Evolutionary conservation across 352 stramenopile species (phyloP), one percentile per base, ranked within the genome.

Genomic region (Globisporangium yorkense): DNA sequence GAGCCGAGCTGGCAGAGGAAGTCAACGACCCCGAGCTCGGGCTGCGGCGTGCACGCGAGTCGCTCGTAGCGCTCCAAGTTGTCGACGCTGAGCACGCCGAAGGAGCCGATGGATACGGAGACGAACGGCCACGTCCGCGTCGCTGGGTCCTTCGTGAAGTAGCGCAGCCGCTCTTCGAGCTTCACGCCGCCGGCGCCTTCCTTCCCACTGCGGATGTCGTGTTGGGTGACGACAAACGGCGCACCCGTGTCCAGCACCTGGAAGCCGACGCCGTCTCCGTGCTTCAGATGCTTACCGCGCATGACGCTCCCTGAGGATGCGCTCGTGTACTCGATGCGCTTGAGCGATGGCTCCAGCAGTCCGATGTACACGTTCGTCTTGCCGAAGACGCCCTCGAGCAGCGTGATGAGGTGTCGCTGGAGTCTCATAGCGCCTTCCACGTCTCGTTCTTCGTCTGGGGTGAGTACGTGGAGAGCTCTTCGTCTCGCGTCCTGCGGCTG

Each of bases 1-100:
- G 27, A 5, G 0, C 67, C 76, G 13, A 85, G 62, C 44, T 71
- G 75, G 9, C 67, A 65, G 10, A 94, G 54, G 51, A 89, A 92
- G 55, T 94, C 84, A n/a, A 92, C 71, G 13, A 94, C 51, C 0
- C 84, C 84, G 13, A 89, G 66, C 62, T 94, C 84, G 16, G 84
- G 84, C 20, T 89, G 80, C 0, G 56, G 2, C 43, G 80, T 74
- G 15, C 59, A 50, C 1, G 75, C 52, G 2, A 82, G 56, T 0
- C 63, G 62, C 31, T 71, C 72, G 44, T 91, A 88, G 1, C 51
- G 62, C 16, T 75, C 63, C 41, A 94, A 65, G 29, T 89, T 83
- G 55, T 92, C 73, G n/a, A 92, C 55, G 6, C 74, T 67, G 3
- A 94, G 55, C 0, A 89, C 58, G 1, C 84, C 84, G 13, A 77